Percentiles rank a stretch among this genome's conserved stretches.
Conservation (phyloP, 306 rosid species). For the Chamaecrista fasciculata region DNA sequence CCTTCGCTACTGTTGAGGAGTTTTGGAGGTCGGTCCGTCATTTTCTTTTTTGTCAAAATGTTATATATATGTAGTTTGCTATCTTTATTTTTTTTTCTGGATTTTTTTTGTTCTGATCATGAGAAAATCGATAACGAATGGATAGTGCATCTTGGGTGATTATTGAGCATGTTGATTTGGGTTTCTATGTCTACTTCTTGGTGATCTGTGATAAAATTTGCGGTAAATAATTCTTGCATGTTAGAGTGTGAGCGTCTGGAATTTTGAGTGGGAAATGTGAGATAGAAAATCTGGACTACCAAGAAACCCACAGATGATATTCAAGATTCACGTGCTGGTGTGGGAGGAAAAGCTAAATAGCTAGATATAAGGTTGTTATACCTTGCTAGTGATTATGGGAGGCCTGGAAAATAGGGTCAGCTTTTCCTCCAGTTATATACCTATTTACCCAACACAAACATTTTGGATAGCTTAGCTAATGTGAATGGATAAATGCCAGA, state of each 20-base stretch:
- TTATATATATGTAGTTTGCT: too few species aligned
- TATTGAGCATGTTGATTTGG: neutral
- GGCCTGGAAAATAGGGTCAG: neutral
- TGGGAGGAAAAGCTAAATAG: neutral
- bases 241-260: neutral
- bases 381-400: neutral
- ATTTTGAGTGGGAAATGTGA: neutral
- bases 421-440: neutral
- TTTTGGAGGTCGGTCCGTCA: conserved; percentile 69
- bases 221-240: neutral
- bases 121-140: neutral
- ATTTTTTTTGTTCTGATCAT: neutral
- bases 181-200: neutral
- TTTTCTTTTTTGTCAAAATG: neutral
- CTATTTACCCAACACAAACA: neutral
- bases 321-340: neutral
- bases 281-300: neutral
- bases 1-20: conserved; percentile 77
- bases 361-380: neutral
- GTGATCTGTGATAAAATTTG: neutral
- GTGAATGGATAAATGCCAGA: neutral
- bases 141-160: neutral
- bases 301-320: neutral
- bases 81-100: neutral
- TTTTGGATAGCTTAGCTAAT: neutral